Percentiles rank a stretch among this genome's conserved stretches.
phyloP scores from a whole-genome alignment of 257 asterid genomes.

The Solanum rostratum region DNA sequence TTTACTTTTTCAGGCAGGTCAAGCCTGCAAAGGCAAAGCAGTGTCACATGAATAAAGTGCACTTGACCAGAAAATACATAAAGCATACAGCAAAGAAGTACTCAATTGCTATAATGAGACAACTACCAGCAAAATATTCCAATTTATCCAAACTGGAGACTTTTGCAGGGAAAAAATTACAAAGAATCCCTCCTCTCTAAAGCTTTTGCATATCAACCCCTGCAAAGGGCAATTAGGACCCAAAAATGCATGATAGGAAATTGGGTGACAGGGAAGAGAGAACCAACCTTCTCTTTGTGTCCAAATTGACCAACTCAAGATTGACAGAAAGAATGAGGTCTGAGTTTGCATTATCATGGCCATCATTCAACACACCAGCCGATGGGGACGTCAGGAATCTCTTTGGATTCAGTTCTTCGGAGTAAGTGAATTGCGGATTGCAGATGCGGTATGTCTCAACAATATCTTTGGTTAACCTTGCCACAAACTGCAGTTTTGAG shows the following conservation, averaged over 20 bases:
- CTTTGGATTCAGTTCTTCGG: slow-evolving; percentile 78
- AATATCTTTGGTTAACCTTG: slow-evolving; percentile 83
- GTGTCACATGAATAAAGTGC: background rate
- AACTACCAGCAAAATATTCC: background rate
- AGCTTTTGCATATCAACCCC: background rate
- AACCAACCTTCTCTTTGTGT: slow-evolving; percentile 59
- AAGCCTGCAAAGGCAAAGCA: background rate
- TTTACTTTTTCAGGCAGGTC: background rate
- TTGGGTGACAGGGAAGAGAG: background rate
- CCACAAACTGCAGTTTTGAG: slow-evolving; percentile 63
- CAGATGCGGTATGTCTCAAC: slow-evolving; percentile 73
- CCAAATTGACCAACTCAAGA: slow-evolving; percentile 55
- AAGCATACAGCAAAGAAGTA: background rate
- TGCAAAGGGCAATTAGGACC: background rate
- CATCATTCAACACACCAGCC: slow-evolving; percentile 72
- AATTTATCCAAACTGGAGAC: background rate
- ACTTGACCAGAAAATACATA: background rate
- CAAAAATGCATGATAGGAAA: background rate
- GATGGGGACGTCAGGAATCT: slow-evolving; percentile 96
- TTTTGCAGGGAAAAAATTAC: background rate
- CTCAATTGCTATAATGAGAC: background rate
- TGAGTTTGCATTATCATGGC: slow-evolving; percentile 81
- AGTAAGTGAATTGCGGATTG: slow-evolving; percentile 73
- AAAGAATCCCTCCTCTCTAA: background rate
- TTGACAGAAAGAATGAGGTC: slow-evolving; percentile 84